Conservation (phyloP, 169 alveolate species). For the Plasmodium berghei region DNA sequence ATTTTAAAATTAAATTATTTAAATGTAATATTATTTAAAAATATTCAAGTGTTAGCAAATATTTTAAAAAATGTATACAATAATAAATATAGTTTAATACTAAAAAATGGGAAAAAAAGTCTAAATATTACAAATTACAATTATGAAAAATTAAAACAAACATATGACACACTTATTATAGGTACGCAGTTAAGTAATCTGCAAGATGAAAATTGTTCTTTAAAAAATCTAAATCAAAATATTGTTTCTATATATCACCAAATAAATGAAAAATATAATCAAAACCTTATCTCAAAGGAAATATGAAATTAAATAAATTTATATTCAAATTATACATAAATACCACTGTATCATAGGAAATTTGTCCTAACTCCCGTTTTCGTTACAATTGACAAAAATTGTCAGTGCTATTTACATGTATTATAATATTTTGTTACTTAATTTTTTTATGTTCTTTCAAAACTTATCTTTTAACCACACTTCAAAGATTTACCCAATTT, state of each 20-base stretch:
- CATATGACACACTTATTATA: conserved; percentile 4
- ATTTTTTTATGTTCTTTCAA: too few species aligned
- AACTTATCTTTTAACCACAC: too few species aligned
- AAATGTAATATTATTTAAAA: conserved; percentile 27
- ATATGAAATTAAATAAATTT: too few species aligned
- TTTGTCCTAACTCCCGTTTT: too few species aligned
- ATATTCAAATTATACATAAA: too few species aligned
- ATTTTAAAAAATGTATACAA: conserved; percentile 52
- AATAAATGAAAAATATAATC: conserved; percentile 27
- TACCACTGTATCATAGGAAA: too few species aligned
- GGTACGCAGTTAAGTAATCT: not conserved
- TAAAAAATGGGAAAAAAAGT: conserved; percentile 46
- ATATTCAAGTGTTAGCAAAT: conserved; percentile 20
- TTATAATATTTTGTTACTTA: too few species aligned
- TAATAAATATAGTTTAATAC: conserved; percentile 44
- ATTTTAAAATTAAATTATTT: conserved; percentile 31
- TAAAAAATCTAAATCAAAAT: conserved; percentile 17
- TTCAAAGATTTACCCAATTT: too few species aligned
- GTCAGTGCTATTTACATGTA: too few species aligned
- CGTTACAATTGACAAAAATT: too few species aligned
- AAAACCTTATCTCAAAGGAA: too few species aligned
- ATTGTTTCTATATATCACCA: conserved; percentile 32
- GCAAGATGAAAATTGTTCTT: not conserved
- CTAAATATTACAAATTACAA: conserved; percentile 43
- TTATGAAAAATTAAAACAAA: conserved; percentile 39